Conservation (phyloP, 768 basidiomycete species). For the Strobilomyces echinocephalus region DNA sequence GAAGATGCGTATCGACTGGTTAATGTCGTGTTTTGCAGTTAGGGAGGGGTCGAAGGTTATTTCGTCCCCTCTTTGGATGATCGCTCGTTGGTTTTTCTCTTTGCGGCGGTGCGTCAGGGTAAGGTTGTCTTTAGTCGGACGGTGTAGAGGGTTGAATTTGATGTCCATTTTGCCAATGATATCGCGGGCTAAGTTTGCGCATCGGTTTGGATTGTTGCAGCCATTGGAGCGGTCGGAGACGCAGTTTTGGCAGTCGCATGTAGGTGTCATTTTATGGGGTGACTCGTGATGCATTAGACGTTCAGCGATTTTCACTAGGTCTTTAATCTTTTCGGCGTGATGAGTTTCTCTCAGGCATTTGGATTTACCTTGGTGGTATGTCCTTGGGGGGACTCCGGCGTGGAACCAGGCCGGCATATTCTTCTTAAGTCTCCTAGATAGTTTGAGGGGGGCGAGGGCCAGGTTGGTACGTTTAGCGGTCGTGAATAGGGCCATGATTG, state of each 20-base stretch:
- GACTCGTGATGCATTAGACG: too few relatives aligned
- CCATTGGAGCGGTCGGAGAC: too few relatives aligned
- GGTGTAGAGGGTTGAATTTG: not conserved
- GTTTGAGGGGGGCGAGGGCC: not conserved
- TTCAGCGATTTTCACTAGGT: too few relatives aligned
- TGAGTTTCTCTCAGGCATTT: not conserved
- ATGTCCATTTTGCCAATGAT: not conserved
- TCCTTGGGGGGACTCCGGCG: not conserved
- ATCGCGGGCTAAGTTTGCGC: rapidly evolving
- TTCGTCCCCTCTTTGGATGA: not conserved
- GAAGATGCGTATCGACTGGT: too few relatives aligned
- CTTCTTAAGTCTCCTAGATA: not conserved
- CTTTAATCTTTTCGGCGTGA: not conserved
- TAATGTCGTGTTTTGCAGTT: too few relatives aligned
- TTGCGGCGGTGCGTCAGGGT: not conserved
- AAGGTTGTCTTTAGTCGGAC: not conserved
- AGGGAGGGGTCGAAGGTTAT: not conserved
- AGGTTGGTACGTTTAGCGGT: too few relatives aligned
- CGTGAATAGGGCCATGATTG: too few relatives aligned
- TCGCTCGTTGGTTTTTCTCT: not conserved
- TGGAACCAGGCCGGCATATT: constrained; percentile 4
- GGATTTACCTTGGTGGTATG: not conserved
- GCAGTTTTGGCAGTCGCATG: too few relatives aligned
- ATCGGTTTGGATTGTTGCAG: not conserved
- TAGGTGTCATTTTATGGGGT: too few relatives aligned